Base-by-base conservation (phyloP, 805 yeast genomes). In the Candida coquimbonensis region DNA sequence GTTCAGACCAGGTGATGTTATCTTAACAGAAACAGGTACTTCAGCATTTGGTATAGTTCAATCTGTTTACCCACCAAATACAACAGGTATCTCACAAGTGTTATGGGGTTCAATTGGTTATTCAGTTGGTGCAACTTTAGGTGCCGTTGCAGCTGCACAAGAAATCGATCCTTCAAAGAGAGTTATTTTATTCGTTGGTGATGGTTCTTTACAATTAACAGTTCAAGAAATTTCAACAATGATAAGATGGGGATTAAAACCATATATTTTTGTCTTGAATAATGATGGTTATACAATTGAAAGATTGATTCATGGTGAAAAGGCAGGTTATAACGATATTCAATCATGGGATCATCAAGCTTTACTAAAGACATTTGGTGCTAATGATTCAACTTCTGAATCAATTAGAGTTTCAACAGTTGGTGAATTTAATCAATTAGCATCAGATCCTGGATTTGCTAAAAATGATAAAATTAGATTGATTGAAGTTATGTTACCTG, bases 21-120 rank as follows among this genome's bases (percentile, higher is more conserved):
- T 81, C 50, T 72, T 82, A 53, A 74, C 85, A 45, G 88, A 82
- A 66, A 81, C 87, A 39, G 88, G 88, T 67, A 82, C 88, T 36
- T 78, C 87, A 38, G 81, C 85, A 44, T 81, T 81, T 58, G 88
- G 88, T 69, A 76, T 81, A 52, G 72, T 78, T 54, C 80, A 77
- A 62, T 69, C 85, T 27, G 75, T 74, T 61, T 81, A 77, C 77
- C 87, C 88, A 53, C 64, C 69, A 53, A 65, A 75, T 61, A 72
- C 79, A 38, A 68, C 73, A 52, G 87, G 86, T 63, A 81, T 81
- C 50, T 80, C 87, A 46, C 88, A 81, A 69, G 87, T 80, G 45
- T 68, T 82, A 57, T 82, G 86, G 85, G 87, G 87, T 56, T 80
- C 87, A 42, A 81, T 81, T 62, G 88, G 88, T 21, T 81, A 80